Base-by-base conservation (phyloP, 108 stramenopile species). In the Nitzschia sp. region DNA sequence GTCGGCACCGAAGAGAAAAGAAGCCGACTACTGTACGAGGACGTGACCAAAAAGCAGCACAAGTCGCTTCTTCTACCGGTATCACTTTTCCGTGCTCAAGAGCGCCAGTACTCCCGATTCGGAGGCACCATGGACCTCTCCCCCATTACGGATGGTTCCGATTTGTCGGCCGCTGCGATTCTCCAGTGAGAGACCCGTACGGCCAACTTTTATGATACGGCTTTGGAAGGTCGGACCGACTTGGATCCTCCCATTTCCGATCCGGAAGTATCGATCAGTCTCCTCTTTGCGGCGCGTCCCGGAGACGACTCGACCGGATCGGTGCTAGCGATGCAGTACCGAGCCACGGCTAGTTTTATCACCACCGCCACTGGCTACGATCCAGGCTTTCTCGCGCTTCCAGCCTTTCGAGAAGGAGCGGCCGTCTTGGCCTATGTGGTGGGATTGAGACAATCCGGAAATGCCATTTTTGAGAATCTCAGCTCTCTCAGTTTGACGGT, bases 121-220 rank as follows among this genome's bases (percentile, higher is more conserved):
- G 33, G 32, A 5, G 60, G 41, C 41, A 61, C 60, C 22, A 61
- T 61, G 60, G 60, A 41, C 25, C 13, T 61, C 38, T 26, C 32
- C 13, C 60, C 60, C 13, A 23, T 61, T 38, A 15, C 13, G n/a
- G 31, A 17, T 16, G 38, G 23, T 16, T 36, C 17, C 21, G 13
- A 36, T 19, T 9, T 61, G 35, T 25, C n/a, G 0, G 23, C 36
- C n/a, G 36, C 17, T 22, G 36, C 60, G 22, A 61, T 61, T 61
- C 1, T 22, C 41, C 6, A 15, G 23, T 61, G 60, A 41, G 41
- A 61, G 19, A 19, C 6, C 36, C 21, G 41, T 36, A 61, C 60
- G 6, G 2, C 35, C 13, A 26, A 45, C 15, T 61, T 61, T 45
- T 61, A 61, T 9, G 41, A 25, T 27, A 23, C 41, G 1, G 60